A percentile compares a stretch with the other conserved stretches of the same genome.
Conservation (phyloP, 148 eudicot species). For the Silene latifolia region DNA sequence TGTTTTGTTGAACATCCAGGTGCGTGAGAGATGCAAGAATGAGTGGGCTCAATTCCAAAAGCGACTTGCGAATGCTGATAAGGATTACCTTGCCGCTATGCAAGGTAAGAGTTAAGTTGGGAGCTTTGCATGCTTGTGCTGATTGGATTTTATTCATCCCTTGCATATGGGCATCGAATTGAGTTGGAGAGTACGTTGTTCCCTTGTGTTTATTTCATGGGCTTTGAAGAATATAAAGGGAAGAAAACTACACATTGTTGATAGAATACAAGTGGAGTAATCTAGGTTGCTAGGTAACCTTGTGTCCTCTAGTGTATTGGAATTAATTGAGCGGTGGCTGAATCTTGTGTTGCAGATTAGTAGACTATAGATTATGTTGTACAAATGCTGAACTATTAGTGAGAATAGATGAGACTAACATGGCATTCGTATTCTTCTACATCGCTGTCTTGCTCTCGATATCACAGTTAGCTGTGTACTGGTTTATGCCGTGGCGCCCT, state of each 20-base stretch:
- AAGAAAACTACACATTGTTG: slow-evolving; percentile 4
- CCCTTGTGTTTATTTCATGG: no score
- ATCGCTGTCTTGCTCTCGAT: no score
- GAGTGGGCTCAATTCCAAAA: slow-evolving; percentile 87
- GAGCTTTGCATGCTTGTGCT: neutral
- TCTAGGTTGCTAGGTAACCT: neutral
- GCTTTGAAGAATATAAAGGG: neutral
- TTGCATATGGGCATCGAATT: no score
- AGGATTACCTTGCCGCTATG: slow-evolving; percentile 54
- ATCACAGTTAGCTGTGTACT: no score
- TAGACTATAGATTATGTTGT: slow-evolving; percentile 17
- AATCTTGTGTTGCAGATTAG: neutral
- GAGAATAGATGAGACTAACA: slow-evolving; percentile 15
- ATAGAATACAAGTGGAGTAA: slow-evolving; percentile 17
- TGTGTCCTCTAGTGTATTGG: neutral
- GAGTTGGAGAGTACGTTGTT: no score
- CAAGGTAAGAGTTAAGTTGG: slow-evolving; percentile 24
- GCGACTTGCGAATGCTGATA: slow-evolving; percentile 71
- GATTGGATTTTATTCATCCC: slow-evolving; percentile 2
- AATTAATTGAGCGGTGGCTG: slow-evolving; percentile 2
- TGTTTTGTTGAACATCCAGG: slow-evolving; percentile 32
- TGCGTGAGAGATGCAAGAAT: slow-evolving; percentile 72
- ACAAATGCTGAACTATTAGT: slow-evolving; percentile 14
- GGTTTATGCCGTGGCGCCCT: no score
- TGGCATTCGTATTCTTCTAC: no score